A percentile compares a stretch with the other conserved stretches of the same genome.
Conservation (phyloP, 129 eudicot species). For the Sambucus nigra region DNA sequence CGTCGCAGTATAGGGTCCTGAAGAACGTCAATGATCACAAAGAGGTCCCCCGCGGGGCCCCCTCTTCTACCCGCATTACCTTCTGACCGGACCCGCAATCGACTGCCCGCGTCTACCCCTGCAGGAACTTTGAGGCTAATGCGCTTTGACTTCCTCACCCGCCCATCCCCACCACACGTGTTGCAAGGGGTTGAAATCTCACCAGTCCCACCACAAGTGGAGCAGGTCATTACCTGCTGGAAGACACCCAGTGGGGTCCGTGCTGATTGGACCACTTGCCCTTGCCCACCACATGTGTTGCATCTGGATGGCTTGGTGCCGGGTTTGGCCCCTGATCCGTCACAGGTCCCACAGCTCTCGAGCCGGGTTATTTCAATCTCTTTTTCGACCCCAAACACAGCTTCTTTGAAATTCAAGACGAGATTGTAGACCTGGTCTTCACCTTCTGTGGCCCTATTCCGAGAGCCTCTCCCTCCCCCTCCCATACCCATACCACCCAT, state of each 20-base stretch:
- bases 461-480: constrained; percentile 70
- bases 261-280: constrained; percentile 66
- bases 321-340: constrained; percentile 86
- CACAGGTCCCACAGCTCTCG: constrained; percentile 65
- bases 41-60: constrained; percentile 83
- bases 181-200: constrained; percentile 67
- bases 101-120: constrained; percentile 86
- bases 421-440: constrained; percentile 81
- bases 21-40: constrained; percentile 63
- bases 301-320: constrained; percentile 64
- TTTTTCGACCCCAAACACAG: constrained; percentile 83
- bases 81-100: constrained; percentile 65
- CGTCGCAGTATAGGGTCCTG: constrained; percentile 69
- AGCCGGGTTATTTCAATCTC: constrained; percentile 80
- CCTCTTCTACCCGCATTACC: constrained; percentile 89
- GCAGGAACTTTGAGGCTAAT: constrained; percentile 80
- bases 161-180: constrained; percentile 76
- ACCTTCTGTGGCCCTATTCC: constrained; percentile 65
- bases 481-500: constrained; percentile 91
- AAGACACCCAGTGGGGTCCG: constrained; percentile 86
- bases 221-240: constrained; percentile 82
- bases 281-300: constrained; percentile 81
- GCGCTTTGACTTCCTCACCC: constrained; percentile 65
- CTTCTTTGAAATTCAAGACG: constrained; percentile 76
- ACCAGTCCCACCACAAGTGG: constrained; percentile 76